Evolutionary conservation across 2,329 filamentous ascomycete genomes (phyloP).

Genomic region (Neofusicoccum sp.): DNA sequence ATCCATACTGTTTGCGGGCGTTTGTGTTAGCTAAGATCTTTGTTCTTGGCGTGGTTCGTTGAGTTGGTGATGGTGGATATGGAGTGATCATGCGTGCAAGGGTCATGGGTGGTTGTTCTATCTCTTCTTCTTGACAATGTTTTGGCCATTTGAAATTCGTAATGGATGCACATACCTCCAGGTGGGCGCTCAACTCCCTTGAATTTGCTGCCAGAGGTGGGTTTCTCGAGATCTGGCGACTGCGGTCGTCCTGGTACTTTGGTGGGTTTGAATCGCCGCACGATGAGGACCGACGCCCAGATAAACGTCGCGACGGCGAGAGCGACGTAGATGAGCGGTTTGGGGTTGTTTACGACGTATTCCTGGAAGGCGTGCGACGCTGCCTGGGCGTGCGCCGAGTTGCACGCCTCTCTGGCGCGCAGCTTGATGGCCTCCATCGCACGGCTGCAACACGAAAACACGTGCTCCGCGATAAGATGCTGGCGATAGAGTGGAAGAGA

Average conservation of each 20-base stretch:
- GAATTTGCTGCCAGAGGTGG: constrained; percentile 32
- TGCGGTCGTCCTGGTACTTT: constrained; percentile 27
- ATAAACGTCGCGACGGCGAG: constrained; percentile 35
- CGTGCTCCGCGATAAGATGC: constrained; percentile 1
- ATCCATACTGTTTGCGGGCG: constrained; percentile 53
- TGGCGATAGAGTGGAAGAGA: constrained; percentile 20
- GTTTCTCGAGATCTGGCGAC: constrained; percentile 51
- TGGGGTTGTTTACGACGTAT: constrained; percentile 24
- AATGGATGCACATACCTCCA: constrained; percentile 46
- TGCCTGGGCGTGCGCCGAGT: constrained; percentile 9
- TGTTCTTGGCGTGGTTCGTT: background rate
- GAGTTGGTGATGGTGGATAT: background rate
- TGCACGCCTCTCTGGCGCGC: constrained; percentile 23
- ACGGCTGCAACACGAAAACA: constrained; percentile 23
- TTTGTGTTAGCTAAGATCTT: constrained; percentile 16
- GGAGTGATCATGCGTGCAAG: background rate
- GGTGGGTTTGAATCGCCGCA: constrained; percentile 33
- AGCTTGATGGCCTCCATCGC: constrained; percentile 27
- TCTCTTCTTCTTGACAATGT: background rate
- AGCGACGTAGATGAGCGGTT: constrained; percentile 34
- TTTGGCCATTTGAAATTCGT: background rate
- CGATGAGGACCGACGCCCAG: constrained; percentile 33
- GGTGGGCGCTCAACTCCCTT: constrained; percentile 41
- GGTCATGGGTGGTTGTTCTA: too few relatives aligned
- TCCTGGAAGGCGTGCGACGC: constrained; percentile 12